phyloP scores from a whole-genome alignment of 2,329 filamentous ascomycete species.

The Sphaerulina vaccinii region DNA sequence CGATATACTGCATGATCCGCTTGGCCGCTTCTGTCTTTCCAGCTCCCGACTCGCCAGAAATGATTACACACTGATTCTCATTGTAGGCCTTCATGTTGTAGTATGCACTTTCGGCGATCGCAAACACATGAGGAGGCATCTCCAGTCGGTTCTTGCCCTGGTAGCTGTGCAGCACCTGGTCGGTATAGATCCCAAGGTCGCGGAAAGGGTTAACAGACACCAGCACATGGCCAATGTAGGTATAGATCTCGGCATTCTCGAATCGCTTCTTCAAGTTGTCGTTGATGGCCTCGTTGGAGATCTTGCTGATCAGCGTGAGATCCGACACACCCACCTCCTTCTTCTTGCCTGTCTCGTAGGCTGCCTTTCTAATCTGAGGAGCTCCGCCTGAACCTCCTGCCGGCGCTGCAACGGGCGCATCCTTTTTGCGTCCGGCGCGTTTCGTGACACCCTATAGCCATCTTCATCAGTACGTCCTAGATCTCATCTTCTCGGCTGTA shows the following conservation, averaged over 20 bases:
- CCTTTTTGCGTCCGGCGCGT: constrained; percentile 59
- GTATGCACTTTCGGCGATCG: constrained; percentile 92
- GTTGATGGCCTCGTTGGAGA: constrained; percentile 98
- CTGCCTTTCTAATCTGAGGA: constrained; percentile 86
- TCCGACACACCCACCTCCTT: constrained; percentile 99
- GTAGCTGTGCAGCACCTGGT: constrained; percentile 88
- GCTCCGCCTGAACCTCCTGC: constrained; percentile 46
- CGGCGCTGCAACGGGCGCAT: constrained; percentile 43
- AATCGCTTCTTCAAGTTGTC: constrained; percentile 98
- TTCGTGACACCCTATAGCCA: constrained; percentile 52
- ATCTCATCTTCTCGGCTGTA: not conserved
- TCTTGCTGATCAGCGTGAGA: constrained; percentile 95
- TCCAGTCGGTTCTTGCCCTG: constrained; percentile 96
- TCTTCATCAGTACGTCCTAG: not conserved
- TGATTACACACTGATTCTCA: constrained; percentile 99
- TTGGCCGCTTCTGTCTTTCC: constrained; percentile 99
- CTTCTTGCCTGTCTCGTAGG: constrained; percentile 95
- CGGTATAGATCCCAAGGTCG: constrained; percentile 94
- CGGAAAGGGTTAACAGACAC: constrained; percentile 98
- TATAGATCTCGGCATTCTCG: constrained; percentile 97
- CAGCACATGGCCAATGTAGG: constrained; percentile 98
- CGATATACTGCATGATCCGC: constrained; percentile 99
- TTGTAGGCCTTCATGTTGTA: constrained; percentile 99
- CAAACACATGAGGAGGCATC: constrained; percentile 84
- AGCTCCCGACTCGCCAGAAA: constrained; percentile 95